Percentiles rank a stretch among this genome's conserved stretches.
phyloP scores from a whole-genome alignment of 2,329 filamentous ascomycete species.

The Pseudogymnoascus pannorum region DNA sequence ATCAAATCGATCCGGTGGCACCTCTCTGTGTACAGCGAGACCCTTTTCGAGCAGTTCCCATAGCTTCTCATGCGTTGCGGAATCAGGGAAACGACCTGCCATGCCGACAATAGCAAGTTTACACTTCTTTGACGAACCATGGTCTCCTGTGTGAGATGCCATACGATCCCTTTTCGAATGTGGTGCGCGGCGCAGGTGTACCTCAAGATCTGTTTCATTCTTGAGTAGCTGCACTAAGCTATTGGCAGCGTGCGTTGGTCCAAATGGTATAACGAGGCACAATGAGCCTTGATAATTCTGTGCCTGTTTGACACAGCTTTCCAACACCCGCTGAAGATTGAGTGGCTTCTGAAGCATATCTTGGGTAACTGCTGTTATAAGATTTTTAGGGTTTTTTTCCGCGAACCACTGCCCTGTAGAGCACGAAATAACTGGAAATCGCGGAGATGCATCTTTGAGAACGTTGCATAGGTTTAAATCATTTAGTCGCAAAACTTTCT shows the following conservation, averaged over 20 bases:
- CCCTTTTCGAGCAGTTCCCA: slow-evolving; percentile 71
- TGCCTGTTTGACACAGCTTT: slow-evolving; percentile 39
- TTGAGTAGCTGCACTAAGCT: slow-evolving; percentile 39
- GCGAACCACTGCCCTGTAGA: slow-evolving; percentile 36
- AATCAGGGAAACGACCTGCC: slow-evolving; percentile 69
- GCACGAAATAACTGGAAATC: slow-evolving; percentile 44
- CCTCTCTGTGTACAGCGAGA: slow-evolving; percentile 61
- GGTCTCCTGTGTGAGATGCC: slow-evolving; percentile 34
- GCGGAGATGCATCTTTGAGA: slow-evolving; percentile 37
- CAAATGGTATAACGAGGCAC: slow-evolving; percentile 42
- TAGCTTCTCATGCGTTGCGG: slow-evolving; percentile 61
- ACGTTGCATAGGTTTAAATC: slow-evolving; percentile 33
- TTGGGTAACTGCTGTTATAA: slow-evolving; percentile 31
- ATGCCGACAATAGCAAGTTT: slow-evolving; percentile 84
- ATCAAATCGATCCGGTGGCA: slow-evolving; percentile 65
- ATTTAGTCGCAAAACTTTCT: slow-evolving; percentile 39
- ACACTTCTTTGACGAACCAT: slow-evolving; percentile 42
- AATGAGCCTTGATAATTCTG: slow-evolving; percentile 33
- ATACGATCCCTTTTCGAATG: slow-evolving; percentile 16
- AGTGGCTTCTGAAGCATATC: slow-evolving; percentile 46
- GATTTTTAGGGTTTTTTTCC: slow-evolving; percentile 2
- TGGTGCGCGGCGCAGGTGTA: slow-evolving; percentile 35
- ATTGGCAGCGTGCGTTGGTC: slow-evolving; percentile 42
- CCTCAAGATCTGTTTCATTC: slow-evolving; percentile 36
- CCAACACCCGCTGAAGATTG: slow-evolving; percentile 41